Evolutionary conservation across 78 protist species (phyloP).

Genomic region (Dictyostelium capitatum): DNA sequence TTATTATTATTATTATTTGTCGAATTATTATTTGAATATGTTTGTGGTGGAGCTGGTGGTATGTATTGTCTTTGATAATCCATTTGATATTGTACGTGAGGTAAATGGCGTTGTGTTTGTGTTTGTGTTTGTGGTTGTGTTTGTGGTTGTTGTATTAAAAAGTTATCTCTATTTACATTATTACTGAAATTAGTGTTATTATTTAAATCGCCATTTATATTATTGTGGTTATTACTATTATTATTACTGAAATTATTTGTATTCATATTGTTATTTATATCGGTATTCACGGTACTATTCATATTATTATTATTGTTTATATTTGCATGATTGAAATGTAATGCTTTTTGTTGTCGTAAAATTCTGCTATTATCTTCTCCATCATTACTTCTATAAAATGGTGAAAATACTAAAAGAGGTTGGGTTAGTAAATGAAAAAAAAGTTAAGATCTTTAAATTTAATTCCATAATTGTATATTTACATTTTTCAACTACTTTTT

Average conservation of each 20-base stretch:
- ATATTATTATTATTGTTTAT: not conserved
- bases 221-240: not conserved
- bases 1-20: too few species aligned
- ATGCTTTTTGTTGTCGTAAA: not conserved
- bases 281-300: not conserved
- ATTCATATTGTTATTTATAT: not conserved
- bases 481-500: conserved; percentile 16
- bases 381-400: conserved; percentile 12
- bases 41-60: not conserved
- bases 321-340: not conserved
- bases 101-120: not conserved
- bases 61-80: conserved; percentile 9
- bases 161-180: not conserved
- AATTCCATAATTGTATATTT: not conserved
- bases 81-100: conserved; percentile 7
- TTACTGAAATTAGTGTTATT: not conserved
- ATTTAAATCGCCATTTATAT: not conserved
- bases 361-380: not conserved
- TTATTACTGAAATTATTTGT: not conserved
- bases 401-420: conserved; percentile 16
- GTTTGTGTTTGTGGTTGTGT: not conserved
- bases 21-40: not conserved
- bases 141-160: not conserved
- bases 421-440: not conserved
- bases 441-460: not conserved